Base-by-base conservation (phyloP, 2,329 filamentous ascomycete genomes). In the Xylariomycetidae sp. region DNA sequence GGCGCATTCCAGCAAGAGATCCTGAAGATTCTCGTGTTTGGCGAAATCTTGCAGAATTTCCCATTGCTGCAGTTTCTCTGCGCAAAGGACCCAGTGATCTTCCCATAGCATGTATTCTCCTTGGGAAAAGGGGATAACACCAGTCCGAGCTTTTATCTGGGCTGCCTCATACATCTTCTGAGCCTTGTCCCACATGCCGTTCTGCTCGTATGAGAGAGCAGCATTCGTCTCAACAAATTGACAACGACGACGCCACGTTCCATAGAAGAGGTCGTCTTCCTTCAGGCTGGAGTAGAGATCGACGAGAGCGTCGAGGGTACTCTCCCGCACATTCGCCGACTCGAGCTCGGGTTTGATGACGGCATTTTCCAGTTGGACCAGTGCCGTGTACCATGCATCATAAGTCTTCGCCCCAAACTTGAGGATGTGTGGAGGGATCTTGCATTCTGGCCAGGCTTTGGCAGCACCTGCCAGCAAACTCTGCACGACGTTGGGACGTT, bases 61-160 rank as follows among this genome's bases (percentile, higher is more conserved):
- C 92, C 92, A 99, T 56, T 98, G 93, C 58, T 98, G 93, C 28
- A 99, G 71, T 63, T 98, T 98, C 63, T 96, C 88, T 0, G 90
- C 92, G 58, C 92, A 98, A 31, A 95, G 74, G 25, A 98, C 82
- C 92, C 92, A 99, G 50, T 98, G 93, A 54, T 99, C 92, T 61
- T 99, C 92, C 92, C 92, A 99, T 1, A 99, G 74, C 76, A 94
- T 95, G 61, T 99, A 99, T 60, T 99, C 92, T 19, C 82, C 88
- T 50, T 93, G 85, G 1, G 90, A 95, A 59, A 95, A 96, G 0
- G 92, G 90, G 40, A 96, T 79, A n/a, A 90, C 86, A 32, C 89
- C 92, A 1, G 90, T 96, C 29, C 93, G 79, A 27, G 93, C 92
- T 59, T 96, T 98, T 58, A 98, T 87, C 60, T 98, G 93, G 0